A percentile compares a stretch with the other conserved stretches of the same genome.
Conservation (phyloP, 345 rosid species). For the Aquilaria sinensis region DNA sequence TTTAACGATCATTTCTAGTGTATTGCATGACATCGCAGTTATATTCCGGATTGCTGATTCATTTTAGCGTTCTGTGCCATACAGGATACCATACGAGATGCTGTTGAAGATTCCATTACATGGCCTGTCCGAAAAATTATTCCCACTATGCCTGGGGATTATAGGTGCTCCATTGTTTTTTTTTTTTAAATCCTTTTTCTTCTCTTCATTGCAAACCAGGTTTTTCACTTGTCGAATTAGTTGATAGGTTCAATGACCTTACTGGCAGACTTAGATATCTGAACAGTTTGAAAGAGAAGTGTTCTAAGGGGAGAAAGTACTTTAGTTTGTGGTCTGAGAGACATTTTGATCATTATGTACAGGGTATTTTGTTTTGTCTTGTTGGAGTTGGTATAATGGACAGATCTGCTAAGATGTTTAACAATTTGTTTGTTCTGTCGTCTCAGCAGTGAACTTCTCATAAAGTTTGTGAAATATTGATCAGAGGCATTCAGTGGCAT, state of each 20-base stretch:
- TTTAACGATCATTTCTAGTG: too few relatives aligned
- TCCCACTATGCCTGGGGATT: constrained; percentile 97
- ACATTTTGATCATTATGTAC: too few relatives aligned
- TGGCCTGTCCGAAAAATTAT: constrained; percentile 98
- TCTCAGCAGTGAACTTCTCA: neutral
- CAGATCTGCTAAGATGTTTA: neutral
- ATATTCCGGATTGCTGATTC: constrained; percentile 1
- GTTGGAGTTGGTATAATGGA: too few relatives aligned
- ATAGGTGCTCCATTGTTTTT: constrained; percentile 49
- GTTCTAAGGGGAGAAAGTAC: too few relatives aligned
- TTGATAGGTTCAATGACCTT: neutral
- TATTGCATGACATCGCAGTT: too few relatives aligned
- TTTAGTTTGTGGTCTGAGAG: too few relatives aligned
- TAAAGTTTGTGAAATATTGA: neutral
- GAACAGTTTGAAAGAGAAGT: too few relatives aligned
- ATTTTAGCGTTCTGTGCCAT: constrained; percentile 16
- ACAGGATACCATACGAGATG: constrained; percentile 90
- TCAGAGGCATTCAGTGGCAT: neutral
- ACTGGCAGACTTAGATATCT: too few relatives aligned
- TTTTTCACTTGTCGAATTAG: neutral
- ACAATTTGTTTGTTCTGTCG: neutral
- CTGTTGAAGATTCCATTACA: constrained; percentile 91
- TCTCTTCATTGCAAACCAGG: neutral
- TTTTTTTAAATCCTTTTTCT: neutral
- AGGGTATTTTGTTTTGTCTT: too few relatives aligned